Percentiles rank a stretch among this genome's conserved stretches.
Evolutionary conservation across 2,329 filamentous ascomycete species (phyloP).

Genomic region (Aspergillus sp.): DNA sequence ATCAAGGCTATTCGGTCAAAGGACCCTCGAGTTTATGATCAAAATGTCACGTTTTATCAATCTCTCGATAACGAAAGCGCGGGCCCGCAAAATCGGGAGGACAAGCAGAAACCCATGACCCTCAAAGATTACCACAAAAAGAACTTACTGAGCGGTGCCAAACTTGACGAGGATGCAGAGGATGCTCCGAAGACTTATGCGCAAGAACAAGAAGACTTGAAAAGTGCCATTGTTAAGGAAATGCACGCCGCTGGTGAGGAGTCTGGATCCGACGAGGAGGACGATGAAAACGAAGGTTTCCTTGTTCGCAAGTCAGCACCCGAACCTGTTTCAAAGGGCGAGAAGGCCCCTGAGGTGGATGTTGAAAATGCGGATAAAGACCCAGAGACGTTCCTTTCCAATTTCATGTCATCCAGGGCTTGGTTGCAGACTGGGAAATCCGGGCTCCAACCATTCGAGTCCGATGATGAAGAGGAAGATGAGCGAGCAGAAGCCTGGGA

Average conservation of each 20-base stretch:
- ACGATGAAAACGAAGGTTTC: constrained; percentile 69
- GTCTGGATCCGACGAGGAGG: constrained; percentile 46
- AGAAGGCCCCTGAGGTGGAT: constrained; percentile 57
- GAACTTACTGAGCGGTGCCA: constrained; percentile 75
- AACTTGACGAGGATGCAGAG: constrained; percentile 52
- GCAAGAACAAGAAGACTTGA: constrained; percentile 83
- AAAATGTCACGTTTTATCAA: constrained; percentile 73
- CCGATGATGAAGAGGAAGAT: constrained; percentile 79
- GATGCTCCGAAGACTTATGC: constrained; percentile 68
- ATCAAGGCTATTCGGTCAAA: constrained; percentile 85
- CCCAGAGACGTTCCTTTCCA: constrained; percentile 88
- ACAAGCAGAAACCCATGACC: constrained; percentile 80
- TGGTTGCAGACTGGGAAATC: constrained; percentile 73
- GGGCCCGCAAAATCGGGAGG: constrained; percentile 39
- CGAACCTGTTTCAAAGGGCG: constrained; percentile 28
- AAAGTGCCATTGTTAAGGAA: constrained; percentile 73
- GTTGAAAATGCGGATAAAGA: constrained; percentile 79
- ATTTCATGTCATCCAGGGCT: constrained; percentile 88
- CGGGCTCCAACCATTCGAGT: constrained; percentile 80
- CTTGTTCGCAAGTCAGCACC: constrained; percentile 68
- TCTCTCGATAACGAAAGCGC: constrained; percentile 57
- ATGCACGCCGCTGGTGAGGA: constrained; percentile 66
- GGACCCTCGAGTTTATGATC: constrained; percentile 88
- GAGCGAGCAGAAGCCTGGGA: constrained; percentile 82
- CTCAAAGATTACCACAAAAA: constrained; percentile 89